These are phyloP conservation scores for Tulasnella sp. DNA, from an alignment of 768 basidiomycete genomes.

Conservation along the genomic window DNA sequence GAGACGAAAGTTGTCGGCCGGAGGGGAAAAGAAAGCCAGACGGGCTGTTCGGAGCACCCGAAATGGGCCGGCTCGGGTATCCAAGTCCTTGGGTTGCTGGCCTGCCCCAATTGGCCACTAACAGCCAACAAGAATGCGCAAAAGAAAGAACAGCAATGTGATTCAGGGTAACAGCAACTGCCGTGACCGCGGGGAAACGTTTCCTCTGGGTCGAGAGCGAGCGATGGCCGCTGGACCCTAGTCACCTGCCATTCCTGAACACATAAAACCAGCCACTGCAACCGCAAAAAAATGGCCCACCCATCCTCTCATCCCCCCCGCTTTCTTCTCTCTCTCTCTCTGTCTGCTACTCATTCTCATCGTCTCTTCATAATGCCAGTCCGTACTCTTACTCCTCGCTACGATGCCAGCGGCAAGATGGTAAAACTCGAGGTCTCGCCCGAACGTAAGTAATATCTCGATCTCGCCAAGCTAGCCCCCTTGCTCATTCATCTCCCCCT, in stretches of 20 bases:
- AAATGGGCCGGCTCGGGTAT: conserved; percentile 9
- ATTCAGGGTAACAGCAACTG: conserved; percentile 10
- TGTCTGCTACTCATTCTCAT: background rate
- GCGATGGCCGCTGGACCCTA: background rate
- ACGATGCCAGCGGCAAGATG: conserved; percentile 64
- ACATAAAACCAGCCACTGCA: background rate
- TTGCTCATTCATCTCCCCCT: conserved; percentile 4
- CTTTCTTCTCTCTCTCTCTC: background rate
- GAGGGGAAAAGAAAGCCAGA: background rate
- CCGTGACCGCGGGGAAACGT: conserved; percentile 3
- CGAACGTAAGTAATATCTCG: conserved; percentile 45
- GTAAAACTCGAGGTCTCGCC: conserved; percentile 50
- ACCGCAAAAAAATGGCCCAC: conserved; percentile 3
- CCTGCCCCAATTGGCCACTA: background rate
- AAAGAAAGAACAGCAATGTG: background rate
- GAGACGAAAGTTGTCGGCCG: background rate
- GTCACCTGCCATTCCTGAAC: conserved; percentile 7
- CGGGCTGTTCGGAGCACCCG: background rate
- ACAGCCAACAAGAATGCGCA: background rate
- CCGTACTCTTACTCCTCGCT: conserved; percentile 62
- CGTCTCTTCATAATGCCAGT: conserved; percentile 17
- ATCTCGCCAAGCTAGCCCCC: background rate
- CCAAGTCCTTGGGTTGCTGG: background rate
- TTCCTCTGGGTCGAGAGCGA: background rate
- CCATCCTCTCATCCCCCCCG: background rate